Base-by-base conservation (phyloP, 768 basidiomycete species). In the Amanita subjunquillea region DNA sequence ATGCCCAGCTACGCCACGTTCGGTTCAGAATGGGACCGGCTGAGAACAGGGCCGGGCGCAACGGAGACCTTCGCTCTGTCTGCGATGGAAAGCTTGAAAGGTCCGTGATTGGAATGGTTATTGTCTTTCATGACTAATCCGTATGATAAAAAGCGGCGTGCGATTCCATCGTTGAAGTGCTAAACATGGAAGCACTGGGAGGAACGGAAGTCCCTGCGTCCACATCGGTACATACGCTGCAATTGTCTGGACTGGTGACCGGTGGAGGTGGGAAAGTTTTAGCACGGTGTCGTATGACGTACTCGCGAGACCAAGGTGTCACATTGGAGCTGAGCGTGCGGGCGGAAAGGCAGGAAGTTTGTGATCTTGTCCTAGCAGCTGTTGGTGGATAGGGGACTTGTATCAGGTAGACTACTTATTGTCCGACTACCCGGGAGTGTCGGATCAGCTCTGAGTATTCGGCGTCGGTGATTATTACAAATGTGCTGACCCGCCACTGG, bases 201-300 rank as follows among this genome's bases (percentile, higher is more conserved):
- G 96, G 96, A 10, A 85, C 87, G 3, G 91, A 97, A 65, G 66
- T 69, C 6, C 91, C 95, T 0, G 72, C 82, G 17, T 89, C 89
- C 25, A 74, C 83, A 7, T 85, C 92, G 3, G 87, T 97, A 46
- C 96, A 99, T 69, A 95, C 94, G 27, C 77, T 99, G 51, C 94
- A 95, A 62, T 67, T 99, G 40, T 91, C 93, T 13, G 96, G 96
- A 41, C 62, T 98, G 57, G 87, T 96, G 15, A 76, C 79, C 23
- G 94, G 95, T 30, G 93, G 93, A 22, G 92, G 90, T 23, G 94
- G 93, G n/a, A 97, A 97, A 72, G 89, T 96, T 30, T 77, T 99
- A 52, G 93, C 83, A 22, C 82, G 93, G 56, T 90, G 88, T 71
- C 79, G 95, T 56, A 99, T 98, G 96, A 97, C 95, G 9, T 97